Evolutionary conservation across 306 rosid genomes (phyloP).

Genomic region (Cucurbita maxima): DNA sequence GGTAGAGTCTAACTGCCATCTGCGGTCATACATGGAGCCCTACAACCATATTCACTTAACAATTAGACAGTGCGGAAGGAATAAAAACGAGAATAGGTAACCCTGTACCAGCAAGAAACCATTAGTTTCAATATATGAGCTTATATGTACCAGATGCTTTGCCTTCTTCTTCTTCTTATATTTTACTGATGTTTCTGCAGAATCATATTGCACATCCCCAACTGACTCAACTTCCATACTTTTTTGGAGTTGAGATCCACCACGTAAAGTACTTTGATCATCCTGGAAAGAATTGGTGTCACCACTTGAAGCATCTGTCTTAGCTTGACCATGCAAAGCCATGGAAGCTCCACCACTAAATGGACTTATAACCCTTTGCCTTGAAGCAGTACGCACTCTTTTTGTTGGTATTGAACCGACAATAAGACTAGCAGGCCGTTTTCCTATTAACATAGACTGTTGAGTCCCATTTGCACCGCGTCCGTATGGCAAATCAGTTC

Average conservation of each 20-base stretch:
- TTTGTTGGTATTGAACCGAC: constrained; percentile 74
- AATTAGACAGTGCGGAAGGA: constrained; percentile 10
- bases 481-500: constrained; percentile 52
- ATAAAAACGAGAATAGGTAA: not conserved
- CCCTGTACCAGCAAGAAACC: not conserved
- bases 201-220: constrained; percentile 66
- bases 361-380: constrained; percentile 86
- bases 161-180: constrained; percentile 84
- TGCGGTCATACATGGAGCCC: constrained; percentile 70
- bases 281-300: constrained; percentile 96
- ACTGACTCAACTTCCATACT: constrained; percentile 86
- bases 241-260: constrained; percentile 67
- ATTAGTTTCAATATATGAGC: constrained; percentile 13
- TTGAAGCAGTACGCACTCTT: constrained; percentile 77
- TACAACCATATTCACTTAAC: constrained; percentile 26
- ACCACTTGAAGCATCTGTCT: constrained; percentile 96
- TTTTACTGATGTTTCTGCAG: constrained; percentile 80
- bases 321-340: constrained; percentile 45
- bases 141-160: constrained; percentile 54
- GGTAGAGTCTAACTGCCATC: constrained; percentile 80
- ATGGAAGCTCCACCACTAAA: constrained; percentile 41
- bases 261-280: constrained; percentile 75
- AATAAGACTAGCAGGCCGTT: constrained; percentile 61
- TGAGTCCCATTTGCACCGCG: constrained; percentile 44
- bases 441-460: constrained; percentile 38